Base-by-base conservation (phyloP, 2,329 filamentous ascomycete genomes). In the Kalmusia sp. region DNA sequence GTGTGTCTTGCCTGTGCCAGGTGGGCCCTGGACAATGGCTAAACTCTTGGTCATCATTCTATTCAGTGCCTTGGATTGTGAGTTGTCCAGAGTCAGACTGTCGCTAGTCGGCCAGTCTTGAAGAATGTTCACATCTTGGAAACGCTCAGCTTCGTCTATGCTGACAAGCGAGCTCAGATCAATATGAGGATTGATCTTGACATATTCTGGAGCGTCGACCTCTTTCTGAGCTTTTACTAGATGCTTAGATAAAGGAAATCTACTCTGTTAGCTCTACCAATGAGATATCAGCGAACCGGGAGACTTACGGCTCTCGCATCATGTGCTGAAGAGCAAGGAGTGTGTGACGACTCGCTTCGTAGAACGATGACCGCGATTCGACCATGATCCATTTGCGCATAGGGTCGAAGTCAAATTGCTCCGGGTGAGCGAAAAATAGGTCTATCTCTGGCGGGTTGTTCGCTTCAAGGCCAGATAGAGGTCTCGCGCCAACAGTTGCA, bases 21-120 rank as follows among this genome's bases (percentile, higher is more conserved):
- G 92, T 8, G 92, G 92, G 0, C 93, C 93, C 76, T 96, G 93
- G 0, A 96, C 75, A 27, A 96, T 86, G 0, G 91, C 85, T 1
- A 96, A 67, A 40, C 85, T 83, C 51, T 86, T 89, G 0, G 87
- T 89, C 1, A 95, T 74, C 55, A 96, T 92, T 1, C 85, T 79
- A 14, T 82, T 76, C 0, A 95, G 79, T 0, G 91, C 92, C 3
- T 76, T 71, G 34, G 86, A 80, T 67, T 97, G 93, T 0, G 90
- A 92, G 0, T 73, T 65, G 62, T 96, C 92, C 7, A 96, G 80
- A 2, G 70, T 73, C 25, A 76, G 78, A 1, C 61, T 60, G 11
- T 57, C 78, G 59, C 76, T 71, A 14, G 70, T 54, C 1, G 86
- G 87, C 81, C 86, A 88, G 0, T 75, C 59, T 2, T 79, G 61